Evolutionary conservation across 1,284 basidiomycete species (phyloP), one percentile per base, ranked within the genome.

Genomic region (Pseudozyma hubeiensis): DNA sequence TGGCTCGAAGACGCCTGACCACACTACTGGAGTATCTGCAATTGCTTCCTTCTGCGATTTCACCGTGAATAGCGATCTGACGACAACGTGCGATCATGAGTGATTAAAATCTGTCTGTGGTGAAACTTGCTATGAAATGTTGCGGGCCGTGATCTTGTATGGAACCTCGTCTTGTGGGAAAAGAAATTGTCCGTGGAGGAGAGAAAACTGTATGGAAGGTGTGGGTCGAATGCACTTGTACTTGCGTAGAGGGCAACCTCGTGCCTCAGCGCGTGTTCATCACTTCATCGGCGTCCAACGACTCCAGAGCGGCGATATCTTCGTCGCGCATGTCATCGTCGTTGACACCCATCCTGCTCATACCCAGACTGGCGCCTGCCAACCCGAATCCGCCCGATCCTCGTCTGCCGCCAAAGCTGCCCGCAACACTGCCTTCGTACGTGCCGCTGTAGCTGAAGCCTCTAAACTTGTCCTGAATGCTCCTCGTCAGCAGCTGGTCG

Each of bases 391-490:
- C 71, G 30, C 65, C 64, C 11, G 55, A 62, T 14, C 76, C 69
- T 19, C 78, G 52, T 13, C 78, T 49, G 1, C 78, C 78, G 8
- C 78, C 78, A 59, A 80, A 80, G 60, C 73, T 75, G 34, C 70
- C 74, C 13, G 71, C 67, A 7, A 68, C 67, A 49, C 68, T 71
- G 16, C 75, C 76, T 17, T 84, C 81, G 67, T 80, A 81, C 30
- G 79, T 76, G 34, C 82, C 82, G 17, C 64, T 77, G 72, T 84
- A 84, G 61, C 70, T 77, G 62, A 84, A 84, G 1, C 82, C 82
- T 33, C 82, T 65, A 61, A 84, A 84, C 65, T 84, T 83, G 58
- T 84, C 81, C 62, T 84, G 82, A 4, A 84, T 71, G 54, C 76
- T 79, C 39, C 63, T 62, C 17, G 78, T 78, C 33, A 84, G 67